A percentile compares a stretch with the other conserved stretches of the same genome.
phyloP scores from a whole-genome alignment of 352 stramenopile genomes.

The Albugo laibachii region DNA sequence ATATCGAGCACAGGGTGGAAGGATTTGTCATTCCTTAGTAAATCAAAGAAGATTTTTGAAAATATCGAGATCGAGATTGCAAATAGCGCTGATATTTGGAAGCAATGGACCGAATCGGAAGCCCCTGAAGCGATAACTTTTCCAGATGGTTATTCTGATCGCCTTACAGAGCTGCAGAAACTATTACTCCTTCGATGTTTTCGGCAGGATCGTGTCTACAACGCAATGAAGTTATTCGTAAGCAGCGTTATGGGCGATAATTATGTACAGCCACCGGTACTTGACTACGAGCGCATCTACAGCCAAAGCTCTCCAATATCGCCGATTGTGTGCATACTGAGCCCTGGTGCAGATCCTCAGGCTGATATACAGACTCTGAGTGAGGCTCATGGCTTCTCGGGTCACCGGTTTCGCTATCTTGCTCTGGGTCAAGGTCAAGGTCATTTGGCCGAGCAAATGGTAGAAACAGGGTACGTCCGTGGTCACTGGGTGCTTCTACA shows the following conservation, averaged over 20 bases:
- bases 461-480: conserved; percentile 73
- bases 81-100: conserved; percentile 50
- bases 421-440: conserved; percentile 88
- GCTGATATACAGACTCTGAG: conserved; percentile 86
- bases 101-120: conserved; percentile 88
- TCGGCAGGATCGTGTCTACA: conserved; percentile 89
- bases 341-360: conserved; percentile 85
- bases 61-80: conserved; percentile 29
- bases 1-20: conserved; percentile 83
- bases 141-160: conserved; percentile 59
- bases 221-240: conserved; percentile 91
- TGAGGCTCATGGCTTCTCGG: conserved; percentile 81
- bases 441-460: conserved; percentile 84
- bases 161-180: conserved; percentile 73
- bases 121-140: conserved; percentile 66
- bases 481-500: conserved; percentile 87
- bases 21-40: conserved; percentile 72
- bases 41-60: conserved; percentile 43
- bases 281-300: conserved; percentile 89
- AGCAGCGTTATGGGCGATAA: conserved; percentile 83
- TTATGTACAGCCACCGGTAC: conserved; percentile 87
- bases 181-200: conserved; percentile 89
- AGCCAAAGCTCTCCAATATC: conserved; percentile 64
- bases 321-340: conserved; percentile 91
- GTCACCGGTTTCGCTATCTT: conserved; percentile 86